These are phyloP conservation scores for Apiospora koreana DNA, from an alignment of 2,329 filamentous ascomycete species.

Conservation along the genomic window DNA sequence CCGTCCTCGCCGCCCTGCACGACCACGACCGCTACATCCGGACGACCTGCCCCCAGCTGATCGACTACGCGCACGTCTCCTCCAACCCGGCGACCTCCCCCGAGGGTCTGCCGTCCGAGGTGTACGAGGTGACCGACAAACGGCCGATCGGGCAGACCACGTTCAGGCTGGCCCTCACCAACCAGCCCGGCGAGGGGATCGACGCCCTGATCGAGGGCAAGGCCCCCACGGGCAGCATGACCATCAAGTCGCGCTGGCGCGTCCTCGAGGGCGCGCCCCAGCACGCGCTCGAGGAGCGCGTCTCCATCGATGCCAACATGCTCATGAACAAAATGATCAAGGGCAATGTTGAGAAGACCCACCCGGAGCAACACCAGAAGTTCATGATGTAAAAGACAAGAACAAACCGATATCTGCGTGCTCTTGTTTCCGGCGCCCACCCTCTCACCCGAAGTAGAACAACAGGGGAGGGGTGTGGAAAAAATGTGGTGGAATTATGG, in stretches of 20 bases:
- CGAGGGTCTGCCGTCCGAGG: conserved; percentile 11
- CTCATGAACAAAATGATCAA: conserved; percentile 31
- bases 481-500: too few relatives aligned
- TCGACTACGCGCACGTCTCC: conserved; percentile 21
- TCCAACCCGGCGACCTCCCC: conserved; percentile 14
- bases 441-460: too few relatives aligned
- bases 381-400: conserved; percentile 17
- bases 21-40: conserved; percentile 47
- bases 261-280: conserved; percentile 16
- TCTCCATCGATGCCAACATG: conserved; percentile 29
- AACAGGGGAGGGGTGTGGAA: not conserved
- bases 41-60: conserved; percentile 26
- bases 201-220: conserved; percentile 27
- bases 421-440: too few relatives aligned
- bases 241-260: conserved; percentile 17
- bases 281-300: conserved; percentile 25
- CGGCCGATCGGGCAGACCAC: conserved; percentile 42
- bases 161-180: conserved; percentile 28
- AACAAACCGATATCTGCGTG: too few relatives aligned
- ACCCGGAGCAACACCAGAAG: conserved; percentile 24
- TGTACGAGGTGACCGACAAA: conserved; percentile 29
- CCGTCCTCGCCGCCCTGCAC: conserved; percentile 34
- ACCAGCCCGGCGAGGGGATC: conserved; percentile 23
- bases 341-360: conserved; percentile 30
- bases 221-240: conserved; percentile 26